phyloP scores from a whole-genome alignment of 768 basidiomycete species.

The Boletus insuetus region DNA sequence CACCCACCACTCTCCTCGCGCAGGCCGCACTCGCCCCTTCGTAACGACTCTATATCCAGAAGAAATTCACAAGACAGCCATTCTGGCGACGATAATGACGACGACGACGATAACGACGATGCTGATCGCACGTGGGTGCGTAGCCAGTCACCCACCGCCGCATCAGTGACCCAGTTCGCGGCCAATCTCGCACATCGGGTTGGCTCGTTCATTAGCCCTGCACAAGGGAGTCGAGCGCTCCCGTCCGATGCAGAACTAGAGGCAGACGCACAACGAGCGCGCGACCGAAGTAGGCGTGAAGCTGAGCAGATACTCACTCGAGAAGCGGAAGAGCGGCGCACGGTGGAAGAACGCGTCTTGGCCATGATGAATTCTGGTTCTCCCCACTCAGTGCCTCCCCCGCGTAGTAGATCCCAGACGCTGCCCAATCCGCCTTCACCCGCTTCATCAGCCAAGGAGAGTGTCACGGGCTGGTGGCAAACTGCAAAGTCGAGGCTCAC shows the following conservation, averaged over 20 bases:
- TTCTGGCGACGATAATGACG: constrained; percentile 37
- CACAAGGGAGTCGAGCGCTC: constrained; percentile 41
- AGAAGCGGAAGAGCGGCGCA: constrained; percentile 67
- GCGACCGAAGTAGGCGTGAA: constrained; percentile 71
- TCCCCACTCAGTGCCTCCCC: constrained; percentile 49
- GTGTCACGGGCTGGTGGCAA: constrained; percentile 61
- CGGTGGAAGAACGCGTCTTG: constrained; percentile 70
- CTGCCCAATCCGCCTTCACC: constrained; percentile 60
- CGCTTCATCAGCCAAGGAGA: constrained; percentile 61
- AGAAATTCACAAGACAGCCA: constrained; percentile 52
- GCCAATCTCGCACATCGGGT: constrained; percentile 73
- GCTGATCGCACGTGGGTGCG: constrained; percentile 29
- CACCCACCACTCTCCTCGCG: constrained; percentile 31
- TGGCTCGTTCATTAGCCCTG: constrained; percentile 60
- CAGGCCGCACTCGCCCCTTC: constrained; percentile 70
- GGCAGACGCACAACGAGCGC: constrained; percentile 74
- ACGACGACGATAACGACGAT: constrained; percentile 36
- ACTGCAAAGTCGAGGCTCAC: constrained; percentile 73
- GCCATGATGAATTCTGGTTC: constrained; percentile 59
- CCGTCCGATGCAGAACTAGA: constrained; percentile 79
- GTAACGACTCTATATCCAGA: constrained; percentile 54
- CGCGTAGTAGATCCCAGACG: constrained; percentile 59
- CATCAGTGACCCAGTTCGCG: constrained; percentile 73
- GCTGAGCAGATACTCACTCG: constrained; percentile 72
- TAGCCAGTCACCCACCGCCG: constrained; percentile 54